Evolutionary conservation across 176 grass and related monocot species (phyloP), one percentile per base, ranked within the genome.

Genomic region (Ensete glaucum): DNA sequence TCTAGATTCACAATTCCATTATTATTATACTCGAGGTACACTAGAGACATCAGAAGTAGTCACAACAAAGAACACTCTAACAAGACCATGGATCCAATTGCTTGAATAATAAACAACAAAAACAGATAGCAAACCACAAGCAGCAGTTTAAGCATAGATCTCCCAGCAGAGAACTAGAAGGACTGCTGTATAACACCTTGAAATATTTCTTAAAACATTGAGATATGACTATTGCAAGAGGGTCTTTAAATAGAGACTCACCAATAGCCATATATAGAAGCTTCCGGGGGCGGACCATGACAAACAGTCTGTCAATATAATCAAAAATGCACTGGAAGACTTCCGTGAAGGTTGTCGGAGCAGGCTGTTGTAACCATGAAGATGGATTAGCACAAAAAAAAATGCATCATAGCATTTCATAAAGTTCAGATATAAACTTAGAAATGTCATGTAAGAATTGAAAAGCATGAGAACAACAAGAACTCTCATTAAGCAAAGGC

Each of bases 241-340:
- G 34, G 50, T 52, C 11, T 22, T 77, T 15, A 11, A 43, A 62
- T 49, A n/a, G 9, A 54, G 50, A 84, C 86, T 8, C 86, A 99
- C 95, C 95, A 79, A 99, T 99, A 64, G 95, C 95, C 95, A 99
- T 94, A 50, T 87, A 99, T 62, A 99, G 68, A 76, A 99, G 88
- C 73, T 86, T 91, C 49, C 95, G 86, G 64, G 95, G 95, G 43
- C 95, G 95, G 74, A 99, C 90, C 90, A 99, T 99, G 82, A 84
- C 4, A 60, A 99, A 99, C 53, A 99, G 79, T 74, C 90, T 84
- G 66, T 99, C 95, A 20, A 99, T 99, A 76, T 99, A 99, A 82
- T 94, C 90, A 86, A 99, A 99, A 75, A 99, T 91, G 79, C 95
- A 94, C 78, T 91, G 84, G 73, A 99, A 99, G 62, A 99, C 90